phyloP scores from a whole-genome alignment of 1,284 basidiomycete species.

The Ceratorhiza oryzae-sativae region DNA sequence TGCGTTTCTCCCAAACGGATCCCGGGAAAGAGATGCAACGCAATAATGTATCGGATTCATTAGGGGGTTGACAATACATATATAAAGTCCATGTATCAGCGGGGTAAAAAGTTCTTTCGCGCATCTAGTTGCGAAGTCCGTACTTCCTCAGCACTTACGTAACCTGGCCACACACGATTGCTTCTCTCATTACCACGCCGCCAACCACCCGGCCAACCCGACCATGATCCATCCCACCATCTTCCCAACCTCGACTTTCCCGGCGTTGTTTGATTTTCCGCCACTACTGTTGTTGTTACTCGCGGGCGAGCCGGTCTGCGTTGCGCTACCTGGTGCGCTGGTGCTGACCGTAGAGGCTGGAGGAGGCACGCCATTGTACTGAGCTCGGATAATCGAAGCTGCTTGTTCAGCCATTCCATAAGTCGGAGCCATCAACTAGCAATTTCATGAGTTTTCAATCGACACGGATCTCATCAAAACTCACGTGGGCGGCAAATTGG shows the following conservation, averaged over 20 bases:
- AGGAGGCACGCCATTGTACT: conserved; percentile 52
- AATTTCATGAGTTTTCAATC: no score
- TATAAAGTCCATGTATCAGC: no score
- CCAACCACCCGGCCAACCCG: neutral
- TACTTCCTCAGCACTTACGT: no score
- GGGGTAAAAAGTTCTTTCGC: no score
- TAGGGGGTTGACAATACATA: no score
- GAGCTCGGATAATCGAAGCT: conserved; percentile 63
- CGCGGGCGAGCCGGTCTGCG: conserved; percentile 17
- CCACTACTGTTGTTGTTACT: no score
- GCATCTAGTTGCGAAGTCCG: no score
- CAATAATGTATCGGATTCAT: no score
- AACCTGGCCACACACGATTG: no score
- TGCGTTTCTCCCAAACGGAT: no score
- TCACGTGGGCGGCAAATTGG: conserved; percentile 59
- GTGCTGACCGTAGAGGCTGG: conserved; percentile 41
- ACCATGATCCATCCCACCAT: neutral
- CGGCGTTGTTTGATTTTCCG: neutral
- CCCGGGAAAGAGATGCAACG: no score
- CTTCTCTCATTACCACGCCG: neutral
- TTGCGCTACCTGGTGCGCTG: conserved; percentile 30
- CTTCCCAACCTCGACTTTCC: neutral
- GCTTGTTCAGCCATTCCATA: conserved; percentile 78
- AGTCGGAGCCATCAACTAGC: conserved; percentile 62
- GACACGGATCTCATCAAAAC: no score